These are phyloP conservation scores for Penicillium griseofulvum DNA, from an alignment of 2,329 filamentous ascomycete genomes.

Conservation along the genomic window DNA sequence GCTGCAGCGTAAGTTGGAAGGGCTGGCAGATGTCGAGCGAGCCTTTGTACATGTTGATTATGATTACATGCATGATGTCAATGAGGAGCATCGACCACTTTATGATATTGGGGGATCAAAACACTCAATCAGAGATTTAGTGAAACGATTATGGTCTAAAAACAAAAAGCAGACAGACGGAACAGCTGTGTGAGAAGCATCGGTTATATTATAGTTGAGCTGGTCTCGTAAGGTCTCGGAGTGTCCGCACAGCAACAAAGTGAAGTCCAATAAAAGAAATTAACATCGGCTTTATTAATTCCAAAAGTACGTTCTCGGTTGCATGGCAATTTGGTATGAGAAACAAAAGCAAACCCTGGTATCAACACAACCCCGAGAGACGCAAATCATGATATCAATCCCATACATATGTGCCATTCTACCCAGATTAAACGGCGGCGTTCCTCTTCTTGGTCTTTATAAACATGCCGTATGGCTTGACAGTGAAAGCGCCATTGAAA, in stretches of 20 bases:
- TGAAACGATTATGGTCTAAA: background rate
- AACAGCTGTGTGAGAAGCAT: background rate
- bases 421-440: too few relatives aligned
- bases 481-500: conserved; percentile 45
- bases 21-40: conserved; percentile 9
- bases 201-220: background rate
- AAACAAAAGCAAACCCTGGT: background rate
- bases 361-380: background rate
- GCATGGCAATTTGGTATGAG: background rate
- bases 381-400: background rate
- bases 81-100: conserved; percentile 2
- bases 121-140: conserved; percentile 1
- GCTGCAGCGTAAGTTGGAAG: conserved; percentile 14
- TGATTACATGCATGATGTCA: conserved; percentile 10
- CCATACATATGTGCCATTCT: background rate
- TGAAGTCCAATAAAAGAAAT: background rate
- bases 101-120: conserved; percentile 3
- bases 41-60: conserved; percentile 17
- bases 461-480: conserved; percentile 12
- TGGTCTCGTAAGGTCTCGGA: background rate
- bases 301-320: background rate
- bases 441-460: background rate
- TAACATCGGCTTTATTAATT: background rate
- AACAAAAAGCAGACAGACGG: background rate
- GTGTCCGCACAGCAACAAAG: background rate